These are phyloP conservation scores for Pholiota molesta DNA, from an alignment of 768 basidiomycete genomes.

Conservation along the genomic window DNA sequence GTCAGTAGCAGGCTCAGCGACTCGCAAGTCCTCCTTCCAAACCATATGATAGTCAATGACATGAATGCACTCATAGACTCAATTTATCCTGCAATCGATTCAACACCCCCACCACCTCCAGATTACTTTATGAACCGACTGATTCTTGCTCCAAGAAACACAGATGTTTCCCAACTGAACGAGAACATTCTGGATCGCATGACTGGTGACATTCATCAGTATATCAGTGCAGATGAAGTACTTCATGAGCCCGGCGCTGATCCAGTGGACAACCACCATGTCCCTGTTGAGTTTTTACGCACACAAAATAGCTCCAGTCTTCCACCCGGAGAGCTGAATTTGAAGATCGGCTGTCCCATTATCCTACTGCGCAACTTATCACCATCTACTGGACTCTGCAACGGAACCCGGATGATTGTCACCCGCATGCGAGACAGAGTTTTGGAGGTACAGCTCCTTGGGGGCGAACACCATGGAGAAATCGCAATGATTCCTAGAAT, in stretches of 20 bases:
- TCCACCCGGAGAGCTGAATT: slow-evolving; percentile 33
- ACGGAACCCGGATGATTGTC: slow-evolving; percentile 30
- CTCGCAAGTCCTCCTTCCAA: background rate
- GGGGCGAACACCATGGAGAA: slow-evolving; percentile 38
- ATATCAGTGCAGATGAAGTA: slow-evolving; percentile 30
- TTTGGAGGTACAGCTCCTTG: slow-evolving; percentile 35
- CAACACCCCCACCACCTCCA: slow-evolving; percentile 6
- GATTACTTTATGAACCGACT: slow-evolving; percentile 36
- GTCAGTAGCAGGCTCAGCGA: background rate
- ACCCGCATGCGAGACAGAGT: slow-evolving; percentile 20
- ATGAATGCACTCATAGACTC: background rate
- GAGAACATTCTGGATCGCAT: slow-evolving; percentile 24
- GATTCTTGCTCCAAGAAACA: slow-evolving; percentile 36
- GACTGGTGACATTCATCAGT: slow-evolving; percentile 21
- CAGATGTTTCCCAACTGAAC: slow-evolving; percentile 35
- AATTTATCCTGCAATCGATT: slow-evolving; percentile 11
- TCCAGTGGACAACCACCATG: slow-evolving; percentile 9
- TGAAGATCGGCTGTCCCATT: slow-evolving; percentile 32
- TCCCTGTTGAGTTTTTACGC: slow-evolving; percentile 37
- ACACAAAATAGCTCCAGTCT: slow-evolving; percentile 33
- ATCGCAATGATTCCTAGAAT: slow-evolving; percentile 41
- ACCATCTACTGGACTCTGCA: slow-evolving; percentile 29
- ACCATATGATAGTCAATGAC: background rate
- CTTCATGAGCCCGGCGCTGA: slow-evolving; percentile 24
- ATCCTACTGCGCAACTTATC: slow-evolving; percentile 35